A percentile compares a stretch with the other conserved stretches of the same genome.
These are phyloP conservation scores for Arabidopsis thaliana DNA, from an alignment of 345 rosid genomes.

Conservation along the genomic window DNA sequence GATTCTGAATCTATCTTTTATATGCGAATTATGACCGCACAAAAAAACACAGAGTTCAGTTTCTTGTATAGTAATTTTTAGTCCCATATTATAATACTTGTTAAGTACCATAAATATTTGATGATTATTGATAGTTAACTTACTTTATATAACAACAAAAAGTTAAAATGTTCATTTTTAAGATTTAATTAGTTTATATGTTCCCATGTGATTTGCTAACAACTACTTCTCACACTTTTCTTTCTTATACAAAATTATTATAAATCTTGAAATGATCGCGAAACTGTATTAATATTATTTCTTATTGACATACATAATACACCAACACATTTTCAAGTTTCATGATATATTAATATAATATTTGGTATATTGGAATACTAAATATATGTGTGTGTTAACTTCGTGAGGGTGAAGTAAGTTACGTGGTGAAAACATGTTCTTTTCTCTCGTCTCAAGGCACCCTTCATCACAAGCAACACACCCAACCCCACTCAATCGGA, in stretches of 20 bases:
- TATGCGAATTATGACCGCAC: neutral
- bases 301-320: conserved; percentile 1
- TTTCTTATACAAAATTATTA: neutral
- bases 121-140: neutral
- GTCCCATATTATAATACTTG: neutral
- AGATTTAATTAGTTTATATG: neutral
- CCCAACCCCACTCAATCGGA: conserved; percentile 30
- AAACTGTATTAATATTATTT: neutral
- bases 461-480: conserved; percentile 44
- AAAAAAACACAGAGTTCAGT: neutral
- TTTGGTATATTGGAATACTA: neutral
- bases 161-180: neutral
- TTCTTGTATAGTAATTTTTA: neutral
- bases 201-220: conserved; percentile 45
- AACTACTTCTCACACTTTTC: conserved; percentile 32
- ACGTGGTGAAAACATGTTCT: conserved; percentile 44
- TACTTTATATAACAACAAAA: neutral
- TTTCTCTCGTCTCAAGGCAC: conserved; percentile 45
- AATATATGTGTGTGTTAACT: conserved; percentile 13
- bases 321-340: conserved; percentile 14
- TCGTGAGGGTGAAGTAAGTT: conserved; percentile 35
- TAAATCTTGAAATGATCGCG: conserved; percentile 3
- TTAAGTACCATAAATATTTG: neutral
- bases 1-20: neutral
- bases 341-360: neutral